These are phyloP conservation scores for Lavandula angustifolia DNA, from an alignment of 257 asterid species.

Conservation along the genomic window DNA sequence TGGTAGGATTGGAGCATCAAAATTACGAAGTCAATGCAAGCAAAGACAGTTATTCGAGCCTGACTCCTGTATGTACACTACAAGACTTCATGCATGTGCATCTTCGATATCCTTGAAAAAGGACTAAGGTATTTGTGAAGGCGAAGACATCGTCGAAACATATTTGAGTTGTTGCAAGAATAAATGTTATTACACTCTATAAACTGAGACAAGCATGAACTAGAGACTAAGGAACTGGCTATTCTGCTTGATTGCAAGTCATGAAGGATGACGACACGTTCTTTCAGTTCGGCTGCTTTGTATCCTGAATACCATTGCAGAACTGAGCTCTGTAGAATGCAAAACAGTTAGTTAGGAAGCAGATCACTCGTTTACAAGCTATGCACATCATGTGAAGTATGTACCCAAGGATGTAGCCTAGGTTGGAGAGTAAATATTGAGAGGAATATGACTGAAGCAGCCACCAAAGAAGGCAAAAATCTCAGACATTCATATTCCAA, in stretches of 20 bases:
- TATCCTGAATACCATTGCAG: constrained; percentile 57
- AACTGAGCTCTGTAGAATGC: constrained; percentile 34
- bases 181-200: constrained; percentile 5
- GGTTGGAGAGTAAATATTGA: constrained; percentile 78
- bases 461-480: constrained; percentile 80
- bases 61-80: constrained; percentile 24
- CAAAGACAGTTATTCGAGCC: neutral
- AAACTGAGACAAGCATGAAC: neutral
- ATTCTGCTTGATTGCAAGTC: constrained; percentile 66
- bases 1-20: no score
- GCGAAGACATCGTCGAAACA: constrained; percentile 50
- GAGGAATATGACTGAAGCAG: constrained; percentile 76
- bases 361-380: neutral
- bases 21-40: no score
- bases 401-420: constrained; percentile 75
- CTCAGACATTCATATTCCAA: constrained; percentile 70
- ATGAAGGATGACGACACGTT: constrained; percentile 59
- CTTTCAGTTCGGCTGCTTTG: constrained; percentile 59
- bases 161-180: constrained; percentile 60
- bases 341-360: neutral
- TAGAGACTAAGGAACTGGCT: constrained; percentile 43
- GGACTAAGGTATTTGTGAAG: constrained; percentile 44
- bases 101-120: constrained; percentile 47
- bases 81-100: constrained; percentile 40
- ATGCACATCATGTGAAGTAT: neutral